Conservation (phyloP, 352 stramenopile species). For the Aphanomyces astaci region DNA sequence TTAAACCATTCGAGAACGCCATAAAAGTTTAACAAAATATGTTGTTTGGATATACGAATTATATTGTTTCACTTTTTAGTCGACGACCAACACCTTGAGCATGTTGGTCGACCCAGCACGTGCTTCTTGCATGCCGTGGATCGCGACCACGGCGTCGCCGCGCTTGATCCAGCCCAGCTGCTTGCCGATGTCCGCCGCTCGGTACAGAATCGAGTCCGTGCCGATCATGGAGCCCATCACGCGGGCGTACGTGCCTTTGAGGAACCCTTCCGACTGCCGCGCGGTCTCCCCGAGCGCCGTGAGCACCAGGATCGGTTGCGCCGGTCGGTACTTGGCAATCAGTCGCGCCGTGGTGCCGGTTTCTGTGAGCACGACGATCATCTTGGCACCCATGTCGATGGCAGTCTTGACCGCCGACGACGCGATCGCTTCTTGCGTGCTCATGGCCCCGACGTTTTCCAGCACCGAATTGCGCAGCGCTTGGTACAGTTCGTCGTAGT, state of each 20-base stretch:
- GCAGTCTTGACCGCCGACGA: slow-evolving; percentile 97
- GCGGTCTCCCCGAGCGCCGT: slow-evolving; percentile 56
- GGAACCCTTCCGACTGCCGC: slow-evolving; percentile 55
- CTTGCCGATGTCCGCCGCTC: slow-evolving; percentile 79
- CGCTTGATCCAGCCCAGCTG: slow-evolving; percentile 81
- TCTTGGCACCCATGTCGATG: slow-evolving; percentile 94
- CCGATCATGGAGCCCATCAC: slow-evolving; percentile 84
- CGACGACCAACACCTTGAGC: slow-evolving; percentile 86
- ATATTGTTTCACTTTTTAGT: slow-evolving; percentile 34
- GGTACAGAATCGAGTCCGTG: slow-evolving; percentile 86
- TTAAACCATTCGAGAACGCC: neutral
- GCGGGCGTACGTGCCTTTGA: slow-evolving; percentile 56
- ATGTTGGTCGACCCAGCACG: slow-evolving; percentile 86
- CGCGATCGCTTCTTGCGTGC: slow-evolving; percentile 89
- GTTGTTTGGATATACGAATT: too few species aligned
- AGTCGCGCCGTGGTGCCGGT: slow-evolving; percentile 89
- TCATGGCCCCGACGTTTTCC: slow-evolving; percentile 59
- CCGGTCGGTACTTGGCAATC: slow-evolving; percentile 93
- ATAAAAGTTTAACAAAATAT: slow-evolving; percentile 2
- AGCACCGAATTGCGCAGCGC: slow-evolving; percentile 65
- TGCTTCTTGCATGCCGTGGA: slow-evolving; percentile 86
- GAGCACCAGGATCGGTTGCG: slow-evolving; percentile 75
- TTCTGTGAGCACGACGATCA: slow-evolving; percentile 96
- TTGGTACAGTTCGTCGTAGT: slow-evolving; percentile 86
- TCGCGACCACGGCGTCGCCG: slow-evolving; percentile 80